A percentile compares a stretch with the other conserved stretches of the same genome.
phyloP scores from a whole-genome alignment of 768 basidiomycete species.

The Mycena venus region DNA sequence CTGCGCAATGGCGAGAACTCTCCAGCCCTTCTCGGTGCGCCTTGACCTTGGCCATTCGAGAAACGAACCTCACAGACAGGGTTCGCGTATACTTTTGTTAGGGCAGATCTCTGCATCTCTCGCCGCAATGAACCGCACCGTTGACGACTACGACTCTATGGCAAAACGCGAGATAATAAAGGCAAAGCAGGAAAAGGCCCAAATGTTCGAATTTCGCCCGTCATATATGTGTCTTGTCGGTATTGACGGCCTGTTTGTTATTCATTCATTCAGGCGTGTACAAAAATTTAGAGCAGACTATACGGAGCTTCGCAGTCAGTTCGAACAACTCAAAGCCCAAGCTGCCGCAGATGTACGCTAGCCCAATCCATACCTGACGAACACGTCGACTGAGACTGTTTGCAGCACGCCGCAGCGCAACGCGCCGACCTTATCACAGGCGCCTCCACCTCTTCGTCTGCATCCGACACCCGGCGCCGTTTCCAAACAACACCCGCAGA shows the following conservation, averaged over 20 bases:
- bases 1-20: constrained; percentile 86
- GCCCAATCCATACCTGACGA: background rate
- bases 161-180: constrained; percentile 96
- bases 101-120: constrained; percentile 98
- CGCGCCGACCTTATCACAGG: constrained; percentile 75
- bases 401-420: constrained; percentile 70
- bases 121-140: constrained; percentile 93
- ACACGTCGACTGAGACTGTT: background rate
- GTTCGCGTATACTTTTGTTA: constrained; percentile 54
- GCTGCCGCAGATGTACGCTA: constrained; percentile 61
- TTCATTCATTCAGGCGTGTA: constrained; percentile 77
- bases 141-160: constrained; percentile 98
- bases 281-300: constrained; percentile 94
- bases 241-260: background rate
- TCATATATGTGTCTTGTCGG: background rate
- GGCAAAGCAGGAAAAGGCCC: constrained; percentile 96
- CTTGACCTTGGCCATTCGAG: background rate
- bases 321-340: constrained; percentile 82
- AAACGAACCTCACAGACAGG: constrained; percentile 30
- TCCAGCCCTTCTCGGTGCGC: constrained; percentile 85
- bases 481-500: constrained; percentile 63
- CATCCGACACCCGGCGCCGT: constrained; percentile 77
- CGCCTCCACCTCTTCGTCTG: constrained; percentile 59
- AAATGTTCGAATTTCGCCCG: constrained; percentile 68
- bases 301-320: constrained; percentile 82